A percentile compares a stretch with the other conserved stretches of the same genome.
phyloP scores from a whole-genome alignment of 2,329 filamentous ascomycete genomes.

The Colletotrichum eremochloae region DNA sequence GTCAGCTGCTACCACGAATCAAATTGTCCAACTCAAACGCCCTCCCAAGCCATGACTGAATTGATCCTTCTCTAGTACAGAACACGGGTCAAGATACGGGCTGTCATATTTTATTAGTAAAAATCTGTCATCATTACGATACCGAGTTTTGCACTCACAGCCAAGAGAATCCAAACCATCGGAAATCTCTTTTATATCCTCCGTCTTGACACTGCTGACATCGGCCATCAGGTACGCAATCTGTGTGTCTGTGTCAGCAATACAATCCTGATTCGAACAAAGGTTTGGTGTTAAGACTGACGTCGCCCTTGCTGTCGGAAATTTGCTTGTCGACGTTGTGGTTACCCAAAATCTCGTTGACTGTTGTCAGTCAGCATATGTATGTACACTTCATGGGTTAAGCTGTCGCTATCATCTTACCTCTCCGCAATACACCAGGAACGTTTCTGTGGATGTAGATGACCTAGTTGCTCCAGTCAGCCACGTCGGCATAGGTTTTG shows the following conservation, averaged over 20 bases:
- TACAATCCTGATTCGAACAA: neutral
- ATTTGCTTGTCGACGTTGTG: slow-evolving; percentile 99
- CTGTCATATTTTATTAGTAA: slow-evolving; percentile 46
- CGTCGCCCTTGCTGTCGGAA: slow-evolving; percentile 93
- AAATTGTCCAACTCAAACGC: slow-evolving; percentile 24
- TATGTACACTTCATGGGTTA: neutral
- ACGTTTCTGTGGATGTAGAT: slow-evolving; percentile 98
- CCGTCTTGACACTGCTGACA: slow-evolving; percentile 85
- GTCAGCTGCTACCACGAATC: slow-evolving; percentile 17
- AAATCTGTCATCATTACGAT: neutral
- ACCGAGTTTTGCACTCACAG: slow-evolving; percentile 68
- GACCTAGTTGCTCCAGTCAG: slow-evolving; percentile 62
- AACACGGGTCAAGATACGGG: slow-evolving; percentile 62
- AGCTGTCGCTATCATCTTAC: slow-evolving; percentile 54
- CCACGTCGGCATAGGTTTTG: neutral
- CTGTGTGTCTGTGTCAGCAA: slow-evolving; percentile 53
- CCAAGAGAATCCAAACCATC: slow-evolving; percentile 84
- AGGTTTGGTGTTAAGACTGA: slow-evolving; percentile 54
- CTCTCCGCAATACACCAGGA: slow-evolving; percentile 90
- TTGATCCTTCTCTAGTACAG: slow-evolving; percentile 54
- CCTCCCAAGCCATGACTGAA: slow-evolving; percentile 21
- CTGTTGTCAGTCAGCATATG: slow-evolving; percentile 56
- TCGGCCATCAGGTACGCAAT: slow-evolving; percentile 98
- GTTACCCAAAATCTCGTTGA: slow-evolving; percentile 93
- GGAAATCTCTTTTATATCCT: slow-evolving; percentile 88